Base-by-base conservation (phyloP, 805 yeast genomes). In the Saccharomycopsis fermentans region DNA sequence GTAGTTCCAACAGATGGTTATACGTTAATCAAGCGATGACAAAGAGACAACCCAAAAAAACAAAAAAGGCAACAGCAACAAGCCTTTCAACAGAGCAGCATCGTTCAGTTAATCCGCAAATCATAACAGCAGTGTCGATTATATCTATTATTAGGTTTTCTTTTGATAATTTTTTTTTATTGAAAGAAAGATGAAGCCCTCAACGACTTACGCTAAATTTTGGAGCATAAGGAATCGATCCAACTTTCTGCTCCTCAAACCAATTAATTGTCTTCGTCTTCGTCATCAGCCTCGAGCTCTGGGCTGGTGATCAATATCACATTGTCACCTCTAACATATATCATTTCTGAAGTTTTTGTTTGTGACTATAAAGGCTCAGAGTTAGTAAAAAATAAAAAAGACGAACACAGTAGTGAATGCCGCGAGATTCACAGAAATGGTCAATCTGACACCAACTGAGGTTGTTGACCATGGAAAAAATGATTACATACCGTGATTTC, bases 261-360 rank as follows among this genome's bases (percentile, higher is more conserved):
- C 24, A 2, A 43, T 43, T 21, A 21, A 21, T 24, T 29, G 26
- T 43, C 50, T 43, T 43, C 50, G 26, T 43, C 50, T 43, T 43
- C 50, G 11, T 43, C 50, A 21, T 43, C 50, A 43, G 50, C 60
- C 47, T 62, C 63, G 35, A 62, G 56, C 19, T 57, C 62, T 24
- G 77, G 74, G 4, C 84, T 77, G 57, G 86, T 83, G 57, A 94
- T 84, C 65, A 91, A 78, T 55, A 95, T 89, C 51, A 94, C 98
- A 2, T 95, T 84, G 72, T 94, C 99, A n/a, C 99, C 99, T 74
- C 99, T 84, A 16, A 94, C 91, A 73, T 92, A 92, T 50, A 94
- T 83, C 90, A 94, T 88, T 58, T 89, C 96, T 17, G 90, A 80
- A 62, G 79, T 78, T 67, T 83, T 86, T 24, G 77, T 76, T 19